These are phyloP conservation scores for Hamamelis virginiana DNA, from an alignment of 164 flowering plant species.

Conservation along the genomic window DNA sequence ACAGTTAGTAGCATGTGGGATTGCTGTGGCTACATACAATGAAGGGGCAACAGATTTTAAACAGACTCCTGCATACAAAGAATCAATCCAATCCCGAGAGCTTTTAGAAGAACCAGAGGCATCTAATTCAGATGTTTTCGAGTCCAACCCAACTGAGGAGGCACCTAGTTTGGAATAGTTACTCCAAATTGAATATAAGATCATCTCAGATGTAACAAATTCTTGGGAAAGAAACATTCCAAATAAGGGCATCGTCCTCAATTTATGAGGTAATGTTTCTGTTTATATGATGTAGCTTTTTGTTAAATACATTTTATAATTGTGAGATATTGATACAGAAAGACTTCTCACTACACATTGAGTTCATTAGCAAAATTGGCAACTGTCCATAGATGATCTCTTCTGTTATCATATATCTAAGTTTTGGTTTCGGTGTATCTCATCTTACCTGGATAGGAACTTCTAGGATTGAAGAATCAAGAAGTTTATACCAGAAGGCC, in stretches of 20 bases:
- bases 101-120: constrained; percentile 77
- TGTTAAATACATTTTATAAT: background rate
- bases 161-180: constrained; percentile 87
- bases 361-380: constrained; percentile 3
- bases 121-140: constrained; percentile 77
- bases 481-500: too few species aligned
- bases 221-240: background rate
- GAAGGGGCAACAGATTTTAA: constrained; percentile 96
- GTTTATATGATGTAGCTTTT: background rate
- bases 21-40: constrained; percentile 86
- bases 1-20: constrained; percentile 77
- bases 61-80: constrained; percentile 81
- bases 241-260: background rate
- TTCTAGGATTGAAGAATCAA: too few species aligned
- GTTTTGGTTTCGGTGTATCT: too few species aligned
- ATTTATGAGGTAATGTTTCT: constrained; percentile 12
- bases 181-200: constrained; percentile 1
- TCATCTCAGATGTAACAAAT: constrained; percentile 7
- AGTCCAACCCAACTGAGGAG: constrained; percentile 89
- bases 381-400: background rate
- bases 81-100: constrained; percentile 70
- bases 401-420: too few species aligned
- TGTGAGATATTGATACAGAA: constrained; percentile 11
- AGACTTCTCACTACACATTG: too few species aligned
- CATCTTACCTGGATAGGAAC: too few species aligned